Percentiles rank a stretch among this genome's conserved stretches.
Evolutionary conservation across 306 rosid genomes (phyloP).

Genomic region (Corylus americana): DNA sequence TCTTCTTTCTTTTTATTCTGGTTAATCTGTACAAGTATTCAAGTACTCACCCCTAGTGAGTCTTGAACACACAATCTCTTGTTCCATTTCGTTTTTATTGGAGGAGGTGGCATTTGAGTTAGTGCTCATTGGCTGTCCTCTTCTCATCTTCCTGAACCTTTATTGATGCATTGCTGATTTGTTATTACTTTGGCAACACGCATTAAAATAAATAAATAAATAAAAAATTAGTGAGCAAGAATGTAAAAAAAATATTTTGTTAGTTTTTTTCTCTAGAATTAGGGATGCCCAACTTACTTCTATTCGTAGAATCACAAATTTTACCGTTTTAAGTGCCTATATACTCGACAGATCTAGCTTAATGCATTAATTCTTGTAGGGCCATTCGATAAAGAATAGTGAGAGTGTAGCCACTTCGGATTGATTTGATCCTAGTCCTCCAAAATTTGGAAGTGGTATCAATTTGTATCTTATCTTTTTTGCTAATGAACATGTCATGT

Average conservation of each 20-base stretch:
- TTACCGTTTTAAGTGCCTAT: too few species aligned
- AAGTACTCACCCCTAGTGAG: neutral
- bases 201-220: neutral
- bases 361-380: too few species aligned
- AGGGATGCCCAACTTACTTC: too few species aligned
- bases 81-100: neutral
- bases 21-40: slow-evolving; percentile 1
- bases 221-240: neutral
- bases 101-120: neutral
- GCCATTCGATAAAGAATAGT: too few species aligned
- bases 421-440: neutral
- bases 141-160: neutral
- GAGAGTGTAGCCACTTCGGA: too few species aligned
- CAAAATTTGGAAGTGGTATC: neutral
- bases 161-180: neutral
- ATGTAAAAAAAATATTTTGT: neutral
- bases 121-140: too few species aligned
- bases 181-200: neutral
- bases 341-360: too few species aligned
- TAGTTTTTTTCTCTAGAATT: neutral
- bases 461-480: neutral
- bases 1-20: slow-evolving; percentile 2
- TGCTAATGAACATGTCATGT: neutral
- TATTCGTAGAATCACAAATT: too few species aligned
- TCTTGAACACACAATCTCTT: neutral